Conservation (phyloP, 2,329 filamentous ascomycete species). For the Didymella lethalis region DNA sequence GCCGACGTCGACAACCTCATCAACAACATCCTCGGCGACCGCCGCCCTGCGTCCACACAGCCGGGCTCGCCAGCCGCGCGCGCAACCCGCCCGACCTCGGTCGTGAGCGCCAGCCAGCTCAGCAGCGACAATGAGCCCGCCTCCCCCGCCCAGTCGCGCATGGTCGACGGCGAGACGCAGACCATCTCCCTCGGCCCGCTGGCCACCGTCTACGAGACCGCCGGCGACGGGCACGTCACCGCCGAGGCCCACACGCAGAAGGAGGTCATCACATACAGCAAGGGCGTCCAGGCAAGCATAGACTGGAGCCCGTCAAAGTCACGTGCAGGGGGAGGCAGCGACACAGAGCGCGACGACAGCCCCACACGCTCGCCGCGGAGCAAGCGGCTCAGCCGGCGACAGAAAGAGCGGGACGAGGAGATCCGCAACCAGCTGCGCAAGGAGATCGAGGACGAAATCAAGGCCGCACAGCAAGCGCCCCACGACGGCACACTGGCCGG, state of each 20-base stretch:
- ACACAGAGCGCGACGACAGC: conserved; percentile 68
- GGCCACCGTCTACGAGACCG: conserved; percentile 75
- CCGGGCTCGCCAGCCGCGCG: conserved; percentile 58
- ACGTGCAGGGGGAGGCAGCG: conserved; percentile 61
- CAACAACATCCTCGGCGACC: conserved; percentile 80
- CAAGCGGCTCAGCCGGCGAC: conserved; percentile 80
- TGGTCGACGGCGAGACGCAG: conserved; percentile 63
- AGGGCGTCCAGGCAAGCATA: conserved; percentile 90
- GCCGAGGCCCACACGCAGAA: conserved; percentile 69
- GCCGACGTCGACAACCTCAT: conserved; percentile 81
- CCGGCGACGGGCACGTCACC: conserved; percentile 74
- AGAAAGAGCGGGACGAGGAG: conserved; percentile 86
- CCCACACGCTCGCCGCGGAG: conserved; percentile 62
- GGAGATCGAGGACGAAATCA: conserved; percentile 93
- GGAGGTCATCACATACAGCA: conserved; percentile 95
- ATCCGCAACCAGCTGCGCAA: conserved; percentile 81
- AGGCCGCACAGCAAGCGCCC: conserved; percentile 63
- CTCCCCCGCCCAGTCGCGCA: conserved; percentile 30
- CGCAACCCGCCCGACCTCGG: conserved; percentile 83
- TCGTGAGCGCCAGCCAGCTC: conserved; percentile 80
- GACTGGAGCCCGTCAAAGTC: conserved; percentile 68
- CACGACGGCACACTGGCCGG: conserved; percentile 55
- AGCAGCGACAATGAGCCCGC: conserved; percentile 69
- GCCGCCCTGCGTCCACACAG: conserved; percentile 72
- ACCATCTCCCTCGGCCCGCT: conserved; percentile 77